phyloP scores from a whole-genome alignment of 768 basidiomycete genomes.

The Lentinus brumalis region DNA sequence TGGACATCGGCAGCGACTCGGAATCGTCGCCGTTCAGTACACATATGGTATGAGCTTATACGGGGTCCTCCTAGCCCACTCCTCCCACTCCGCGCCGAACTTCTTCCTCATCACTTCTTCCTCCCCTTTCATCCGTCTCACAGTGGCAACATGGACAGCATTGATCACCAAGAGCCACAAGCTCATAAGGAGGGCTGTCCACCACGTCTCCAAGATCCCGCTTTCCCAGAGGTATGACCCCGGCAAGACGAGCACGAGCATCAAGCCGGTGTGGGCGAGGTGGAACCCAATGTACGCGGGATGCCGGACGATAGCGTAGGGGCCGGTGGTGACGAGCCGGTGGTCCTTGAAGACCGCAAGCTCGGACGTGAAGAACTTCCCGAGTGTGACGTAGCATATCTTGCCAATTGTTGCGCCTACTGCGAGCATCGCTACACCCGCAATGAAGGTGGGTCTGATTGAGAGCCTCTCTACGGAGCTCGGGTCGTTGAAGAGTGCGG shows the following conservation, averaged over 20 bases:
- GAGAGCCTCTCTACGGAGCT: too few relatives aligned
- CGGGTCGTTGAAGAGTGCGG: too few relatives aligned
- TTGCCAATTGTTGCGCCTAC: background rate
- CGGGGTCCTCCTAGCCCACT: slow-evolving; percentile 1
- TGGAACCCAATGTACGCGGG: slow-evolving; percentile 18
- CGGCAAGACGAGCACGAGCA: background rate
- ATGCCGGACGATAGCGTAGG: slow-evolving; percentile 23
- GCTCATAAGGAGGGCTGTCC: background rate
- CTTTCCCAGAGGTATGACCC: slow-evolving; percentile 5
- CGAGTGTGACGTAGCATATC: slow-evolving; percentile 10
- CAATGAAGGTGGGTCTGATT: background rate
- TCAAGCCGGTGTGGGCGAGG: background rate
- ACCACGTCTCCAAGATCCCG: background rate
- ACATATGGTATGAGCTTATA: slow-evolving; percentile 7
- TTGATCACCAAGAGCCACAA: background rate
- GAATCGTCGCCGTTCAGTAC: background rate
- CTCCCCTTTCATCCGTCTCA: background rate
- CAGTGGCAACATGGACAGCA: too few relatives aligned
- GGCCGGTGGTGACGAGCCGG: slow-evolving; percentile 15
- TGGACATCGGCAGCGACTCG: too few relatives aligned
- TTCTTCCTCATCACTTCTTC: slow-evolving; percentile 1
- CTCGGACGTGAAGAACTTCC: slow-evolving; percentile 18
- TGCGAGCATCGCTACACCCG: background rate
- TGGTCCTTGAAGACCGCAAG: slow-evolving; percentile 13
- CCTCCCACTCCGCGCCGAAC: slow-evolving; percentile 5